phyloP scores from a whole-genome alignment of 2,329 filamentous ascomycete genomes.

The Fusarium floridanum region DNA sequence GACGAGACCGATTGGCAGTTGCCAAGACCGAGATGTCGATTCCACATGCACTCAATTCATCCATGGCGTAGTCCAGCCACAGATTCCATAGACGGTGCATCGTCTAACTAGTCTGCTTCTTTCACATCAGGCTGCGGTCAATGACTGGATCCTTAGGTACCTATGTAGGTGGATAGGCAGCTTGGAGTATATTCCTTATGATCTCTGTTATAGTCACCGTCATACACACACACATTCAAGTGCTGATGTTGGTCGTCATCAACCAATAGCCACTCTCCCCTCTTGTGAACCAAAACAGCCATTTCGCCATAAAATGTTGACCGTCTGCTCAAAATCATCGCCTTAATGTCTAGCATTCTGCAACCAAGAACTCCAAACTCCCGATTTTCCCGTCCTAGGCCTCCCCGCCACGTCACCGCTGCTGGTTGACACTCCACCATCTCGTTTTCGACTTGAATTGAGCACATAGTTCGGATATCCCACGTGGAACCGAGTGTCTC shows the following conservation, averaged over 20 bases:
- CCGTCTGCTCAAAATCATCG: constrained; percentile 12
- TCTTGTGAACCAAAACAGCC: constrained; percentile 9
- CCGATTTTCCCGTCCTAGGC: constrained; percentile 18
- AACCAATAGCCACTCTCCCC: constrained; percentile 31
- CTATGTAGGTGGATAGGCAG: neutral
- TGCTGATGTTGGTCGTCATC: constrained; percentile 28
- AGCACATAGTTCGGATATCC: neutral
- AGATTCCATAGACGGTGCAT: neutral
- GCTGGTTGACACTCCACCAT: neutral
- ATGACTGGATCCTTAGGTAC: neutral
- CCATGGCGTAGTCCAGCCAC: neutral
- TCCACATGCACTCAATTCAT: constrained; percentile 12
- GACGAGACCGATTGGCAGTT: constrained; percentile 8
- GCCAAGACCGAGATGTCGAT: constrained; percentile 22
- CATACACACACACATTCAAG: constrained; percentile 7
- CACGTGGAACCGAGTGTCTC: constrained; percentile 1
- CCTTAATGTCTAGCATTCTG: constrained; percentile 21
- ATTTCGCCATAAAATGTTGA: constrained; percentile 21
- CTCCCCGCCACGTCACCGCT: constrained; percentile 4
- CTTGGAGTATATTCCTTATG: neutral
- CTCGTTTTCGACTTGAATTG: constrained; percentile 5
- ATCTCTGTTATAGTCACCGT: constrained; percentile 15
- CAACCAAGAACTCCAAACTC: constrained; percentile 44
- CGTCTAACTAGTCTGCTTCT: neutral
- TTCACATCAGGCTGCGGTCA: neutral